A percentile compares a stretch with the other conserved stretches of the same genome.
These are phyloP conservation scores for Rhizophagus sp. DNA, from an alignment of 192 early-diverging fungal genomes.

Conservation along the genomic window DNA sequence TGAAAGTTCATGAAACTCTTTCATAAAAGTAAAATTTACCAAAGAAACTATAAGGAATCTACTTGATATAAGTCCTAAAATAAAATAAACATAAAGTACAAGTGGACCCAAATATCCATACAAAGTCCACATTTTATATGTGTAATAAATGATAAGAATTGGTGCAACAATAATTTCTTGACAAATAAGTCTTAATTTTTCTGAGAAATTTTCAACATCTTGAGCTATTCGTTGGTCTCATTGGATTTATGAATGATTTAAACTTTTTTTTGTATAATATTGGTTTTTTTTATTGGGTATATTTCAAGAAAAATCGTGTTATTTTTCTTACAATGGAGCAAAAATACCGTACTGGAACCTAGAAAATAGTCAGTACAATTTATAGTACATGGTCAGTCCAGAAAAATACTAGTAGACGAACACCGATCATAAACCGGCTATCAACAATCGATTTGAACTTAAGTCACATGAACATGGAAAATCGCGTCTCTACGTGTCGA, in stretches of 20 bases:
- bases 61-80: conserved; percentile 59
- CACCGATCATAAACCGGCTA: too few species aligned
- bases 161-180: conserved; percentile 72
- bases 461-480: neutral
- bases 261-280: too few species aligned
- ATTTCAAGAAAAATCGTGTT: too few species aligned
- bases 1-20: conserved; percentile 79
- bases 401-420: too few species aligned
- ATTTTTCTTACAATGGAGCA: too few species aligned
- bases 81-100: conserved; percentile 73
- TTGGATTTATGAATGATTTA: too few species aligned
- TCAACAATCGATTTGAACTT: too few species aligned
- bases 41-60: conserved; percentile 73
- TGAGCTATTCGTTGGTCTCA: conserved; percentile 92
- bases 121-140: conserved; percentile 66
- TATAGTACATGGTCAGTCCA: too few species aligned
- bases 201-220: conserved; percentile 83
- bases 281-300: too few species aligned
- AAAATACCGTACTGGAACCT: too few species aligned
- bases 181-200: conserved; percentile 55
- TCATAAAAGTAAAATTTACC: conserved; percentile 69
- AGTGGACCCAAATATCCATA: conserved; percentile 67
- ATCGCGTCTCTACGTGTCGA: neutral
- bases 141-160: conserved; percentile 77
- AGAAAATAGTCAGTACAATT: too few species aligned